Base-by-base conservation (phyloP, 495 filamentous ascomycete species). In the Daldinia bambusicola region DNA sequence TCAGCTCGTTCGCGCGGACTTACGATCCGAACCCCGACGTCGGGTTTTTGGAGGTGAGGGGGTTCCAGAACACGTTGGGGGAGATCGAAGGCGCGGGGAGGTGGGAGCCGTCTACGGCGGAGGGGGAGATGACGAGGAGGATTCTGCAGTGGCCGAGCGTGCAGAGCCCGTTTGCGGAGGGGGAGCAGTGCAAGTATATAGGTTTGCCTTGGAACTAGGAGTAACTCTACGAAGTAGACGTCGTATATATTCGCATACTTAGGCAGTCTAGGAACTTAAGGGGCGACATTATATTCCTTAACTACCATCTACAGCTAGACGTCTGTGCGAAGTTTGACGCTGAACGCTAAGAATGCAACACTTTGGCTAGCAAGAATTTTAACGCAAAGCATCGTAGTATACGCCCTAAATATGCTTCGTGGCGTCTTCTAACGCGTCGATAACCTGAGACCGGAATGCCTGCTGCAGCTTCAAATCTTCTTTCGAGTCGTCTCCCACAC, bases 1-100 rank as follows among this genome's bases (percentile, higher is more conserved):
- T 84, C 51, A 69, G 67, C 0, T 62, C 75, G 10, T 84, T 84
- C 55, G 71, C 80, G 4, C 36, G 80, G 43, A 66, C 69, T 7
- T 78, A 74, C 50, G 65, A 84, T 68, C 81, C 82, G 14, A 82
- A 83, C 64, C 75, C 74, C 0, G 79, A 79, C 10, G 6, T 31
- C 16, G 74, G 30, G 12, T 81, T 67, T 38, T 58, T 81, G 8
- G 45, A 37, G 79, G 80, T 77, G 0, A 75, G 80, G 53, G 77
- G 78, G 13, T 83, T 76, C 37, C 30, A 20, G 13, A 73, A 31
- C 8, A 80, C 76, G 2, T 12, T 48, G 1, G 16, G 0, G 6
- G 43, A 48, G 18, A 48, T 20, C 43, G 16, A 20, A 12, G 16
- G 43, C n/a, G 55, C n/a, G 0, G 65, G 70, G 3, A 43, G n/a